Percentiles rank a stretch among this genome's conserved stretches.
Evolutionary conservation across 768 basidiomycete species (phyloP).

Genomic region (Lentinula detonsa): DNA sequence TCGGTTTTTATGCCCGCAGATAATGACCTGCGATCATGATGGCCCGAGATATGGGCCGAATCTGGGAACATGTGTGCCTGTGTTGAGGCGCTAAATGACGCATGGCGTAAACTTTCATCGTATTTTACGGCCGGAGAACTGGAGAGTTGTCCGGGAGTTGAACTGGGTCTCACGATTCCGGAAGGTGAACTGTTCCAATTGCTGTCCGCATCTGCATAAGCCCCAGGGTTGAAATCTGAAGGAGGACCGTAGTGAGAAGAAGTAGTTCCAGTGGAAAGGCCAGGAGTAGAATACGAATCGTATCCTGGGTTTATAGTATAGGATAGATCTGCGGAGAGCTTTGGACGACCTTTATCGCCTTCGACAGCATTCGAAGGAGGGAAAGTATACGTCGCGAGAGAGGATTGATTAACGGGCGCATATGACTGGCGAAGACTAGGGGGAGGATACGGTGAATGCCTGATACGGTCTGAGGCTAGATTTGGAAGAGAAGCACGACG

Average conservation of each 20-base stretch:
- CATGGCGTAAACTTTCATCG: conserved; percentile 65
- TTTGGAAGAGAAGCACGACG: conserved; percentile 64
- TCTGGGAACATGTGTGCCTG: conserved; percentile 60
- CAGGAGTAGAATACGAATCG: conserved; percentile 45
- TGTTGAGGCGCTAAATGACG: conserved; percentile 55
- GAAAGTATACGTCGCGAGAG: conserved; percentile 49
- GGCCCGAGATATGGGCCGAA: conserved; percentile 66
- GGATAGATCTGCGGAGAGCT: conserved; percentile 42
- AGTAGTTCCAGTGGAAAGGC: conserved; percentile 39
- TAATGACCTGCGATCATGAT: conserved; percentile 53
- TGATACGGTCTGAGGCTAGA: conserved; percentile 49
- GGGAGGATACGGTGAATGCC: conserved; percentile 54
- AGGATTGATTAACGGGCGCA: conserved; percentile 26
- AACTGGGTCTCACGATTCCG: conserved; percentile 61
- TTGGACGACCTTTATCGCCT: conserved; percentile 35
- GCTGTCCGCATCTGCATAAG: conserved; percentile 46
- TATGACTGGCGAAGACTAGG: conserved; percentile 41
- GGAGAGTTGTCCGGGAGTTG: conserved; percentile 55
- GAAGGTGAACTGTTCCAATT: conserved; percentile 51
- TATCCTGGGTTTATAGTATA: conserved; percentile 33
- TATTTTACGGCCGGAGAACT: conserved; percentile 51
- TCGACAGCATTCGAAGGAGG: conserved; percentile 39
- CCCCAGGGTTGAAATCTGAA: conserved; percentile 41
- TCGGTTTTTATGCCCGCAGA: conserved; percentile 53
- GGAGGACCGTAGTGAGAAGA: conserved; percentile 41